Evolutionary conservation across 1,139 yeast species (phyloP).

Genomic region (Suhomyces maxii): DNA sequence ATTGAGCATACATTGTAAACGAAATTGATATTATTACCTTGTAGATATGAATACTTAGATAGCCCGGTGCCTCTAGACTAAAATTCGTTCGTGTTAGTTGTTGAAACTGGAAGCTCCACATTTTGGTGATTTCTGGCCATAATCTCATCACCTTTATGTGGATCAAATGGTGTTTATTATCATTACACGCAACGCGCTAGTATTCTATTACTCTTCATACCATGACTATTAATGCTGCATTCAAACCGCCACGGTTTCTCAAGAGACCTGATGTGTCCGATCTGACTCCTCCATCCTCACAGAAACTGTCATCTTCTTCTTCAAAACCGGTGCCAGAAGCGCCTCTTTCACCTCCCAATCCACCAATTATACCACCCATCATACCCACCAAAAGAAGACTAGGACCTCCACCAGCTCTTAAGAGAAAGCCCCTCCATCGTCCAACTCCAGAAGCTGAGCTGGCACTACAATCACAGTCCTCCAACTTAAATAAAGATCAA

Average conservation of each 20-base stretch:
- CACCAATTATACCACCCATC: not conserved
- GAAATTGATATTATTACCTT: too few relatives aligned
- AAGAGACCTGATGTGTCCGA: not conserved
- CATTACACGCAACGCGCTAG: not conserved
- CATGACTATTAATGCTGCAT: not conserved
- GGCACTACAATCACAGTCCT: not conserved
- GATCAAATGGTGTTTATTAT: not conserved
- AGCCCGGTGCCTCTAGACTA: too few relatives aligned
- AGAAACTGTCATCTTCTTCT: not conserved
- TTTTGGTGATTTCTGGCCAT: too few relatives aligned
- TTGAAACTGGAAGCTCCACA: too few relatives aligned
- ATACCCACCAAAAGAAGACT: conserved; percentile 1
- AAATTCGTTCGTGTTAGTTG: too few relatives aligned
- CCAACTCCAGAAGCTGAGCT: not conserved
- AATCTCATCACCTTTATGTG: too few relatives aligned
- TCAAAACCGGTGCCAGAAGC: not conserved
- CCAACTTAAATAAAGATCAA: conserved; percentile 3
- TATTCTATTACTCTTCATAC: not conserved
- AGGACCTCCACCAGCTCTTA: not conserved
- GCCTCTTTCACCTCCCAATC: not conserved
- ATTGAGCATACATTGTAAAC: too few relatives aligned
- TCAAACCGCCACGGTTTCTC: conserved; percentile 6
- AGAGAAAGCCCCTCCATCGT: not conserved
- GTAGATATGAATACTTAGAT: too few relatives aligned
- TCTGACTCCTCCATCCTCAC: not conserved